Conservation (phyloP, 306 rosid species). For the Citrullus colocynthis region DNA sequence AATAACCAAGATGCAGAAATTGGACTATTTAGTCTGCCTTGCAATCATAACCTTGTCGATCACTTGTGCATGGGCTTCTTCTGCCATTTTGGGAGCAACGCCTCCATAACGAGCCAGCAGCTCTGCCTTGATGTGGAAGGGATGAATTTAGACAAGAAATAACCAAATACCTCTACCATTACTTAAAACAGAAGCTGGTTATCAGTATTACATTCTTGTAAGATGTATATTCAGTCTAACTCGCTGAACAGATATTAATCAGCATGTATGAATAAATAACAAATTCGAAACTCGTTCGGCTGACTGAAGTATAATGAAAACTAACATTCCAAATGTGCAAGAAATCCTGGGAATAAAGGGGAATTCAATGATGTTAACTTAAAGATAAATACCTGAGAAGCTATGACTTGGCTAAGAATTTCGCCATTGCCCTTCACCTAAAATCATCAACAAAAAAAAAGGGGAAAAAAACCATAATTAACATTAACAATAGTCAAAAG, state of each 20-base stretch:
- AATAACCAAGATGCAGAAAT: background rate
- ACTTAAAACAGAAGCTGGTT: background rate
- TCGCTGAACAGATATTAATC: background rate
- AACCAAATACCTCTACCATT: background rate
- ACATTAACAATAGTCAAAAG: background rate
- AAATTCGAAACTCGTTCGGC: background rate
- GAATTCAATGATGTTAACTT: background rate
- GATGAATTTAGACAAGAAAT: background rate
- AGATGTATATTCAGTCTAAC: background rate
- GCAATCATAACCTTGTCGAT: constrained; percentile 53
- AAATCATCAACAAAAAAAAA: background rate
- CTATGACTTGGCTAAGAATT: constrained; percentile 80
- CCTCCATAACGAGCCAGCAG: constrained; percentile 83
- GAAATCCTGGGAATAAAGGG: background rate
- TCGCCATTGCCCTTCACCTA: constrained; percentile 81
- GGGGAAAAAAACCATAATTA: background rate
- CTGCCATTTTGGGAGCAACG: constrained; percentile 97
- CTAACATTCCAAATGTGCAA: background rate
- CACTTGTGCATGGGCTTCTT: constrained; percentile 82
- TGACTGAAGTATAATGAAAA: background rate
- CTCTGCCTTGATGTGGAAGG: constrained; percentile 49
- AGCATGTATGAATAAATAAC: background rate
- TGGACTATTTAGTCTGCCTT: background rate
- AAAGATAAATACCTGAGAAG: constrained; percentile 60
- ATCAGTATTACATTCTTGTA: background rate